Evolutionary conservation across 805 yeast genomes (phyloP), one percentile per base, ranked within the genome.

Genomic region (Zygoascus biomembranicola): DNA sequence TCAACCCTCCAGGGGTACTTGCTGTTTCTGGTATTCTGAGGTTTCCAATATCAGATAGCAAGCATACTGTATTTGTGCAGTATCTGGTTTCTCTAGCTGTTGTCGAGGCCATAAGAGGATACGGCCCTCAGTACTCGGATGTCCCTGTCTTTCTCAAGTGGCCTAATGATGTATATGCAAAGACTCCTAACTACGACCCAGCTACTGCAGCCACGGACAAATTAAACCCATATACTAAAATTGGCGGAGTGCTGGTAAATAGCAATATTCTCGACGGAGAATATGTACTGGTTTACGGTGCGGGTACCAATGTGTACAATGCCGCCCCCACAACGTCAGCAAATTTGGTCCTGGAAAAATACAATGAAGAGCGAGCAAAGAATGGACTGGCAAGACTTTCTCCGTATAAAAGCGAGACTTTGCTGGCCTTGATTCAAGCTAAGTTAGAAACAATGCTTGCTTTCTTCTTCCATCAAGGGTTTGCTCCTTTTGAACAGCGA

Each of bases 251-350:
- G 14, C 67, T 92, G 47, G 89, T 90, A 39, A 90, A 88, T 66
- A 85, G 95, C 1, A 87, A 82, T 61, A 79, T 80, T 52, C 63
- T 84, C 26, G 76, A 80, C 57, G 75, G 78, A 23, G 71, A 76
- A 14, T 90, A 83, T 66, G 75, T 80, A 52, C 66, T 90, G 18
- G 84, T 90, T 6, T 79, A 86, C 66, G 98, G 99, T 0, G 81
- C 87, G 10, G 99, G 99, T 16, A 73, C 90, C 50, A 94, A 92
- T 61, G 81, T 90, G 2, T 79, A 79, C 51, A 90, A 88, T 66
- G 78, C 79, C n/a, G 89, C 90, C 0, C 99, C 99, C 14, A 88
- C 97, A 0, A 88, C 96, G 0, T 90, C 98, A 0, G 69, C 94
- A 47, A 89, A 90, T 63, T 60, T 79, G 8, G 82, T 90, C 51